Percentiles rank a stretch among this genome's conserved stretches.
Evolutionary conservation across 2,329 filamentous ascomycete genomes (phyloP).

Genomic region (Hypoxylon sp.): DNA sequence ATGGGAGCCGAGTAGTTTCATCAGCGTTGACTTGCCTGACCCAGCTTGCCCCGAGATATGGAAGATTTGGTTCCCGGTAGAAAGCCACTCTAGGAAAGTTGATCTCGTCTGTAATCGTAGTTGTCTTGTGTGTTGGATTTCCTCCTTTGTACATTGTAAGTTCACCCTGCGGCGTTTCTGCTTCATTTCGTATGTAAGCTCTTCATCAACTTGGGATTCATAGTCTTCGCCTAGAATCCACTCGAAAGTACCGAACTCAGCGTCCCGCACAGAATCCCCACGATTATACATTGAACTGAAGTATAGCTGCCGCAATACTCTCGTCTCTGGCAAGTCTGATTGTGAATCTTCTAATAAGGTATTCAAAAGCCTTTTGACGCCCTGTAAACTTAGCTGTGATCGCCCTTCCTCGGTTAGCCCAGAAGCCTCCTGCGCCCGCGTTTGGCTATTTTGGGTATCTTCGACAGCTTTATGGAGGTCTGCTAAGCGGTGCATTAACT

Average conservation of each 20-base stretch:
- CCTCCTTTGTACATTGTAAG: background rate
- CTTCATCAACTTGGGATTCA: background rate
- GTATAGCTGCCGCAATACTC: conserved; percentile 9
- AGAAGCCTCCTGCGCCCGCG: background rate
- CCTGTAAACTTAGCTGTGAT: background rate
- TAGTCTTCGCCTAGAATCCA: conserved; percentile 1
- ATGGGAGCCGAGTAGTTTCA: conserved; percentile 9
- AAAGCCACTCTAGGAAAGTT: conserved; percentile 9
- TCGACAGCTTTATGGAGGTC: background rate
- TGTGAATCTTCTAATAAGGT: background rate
- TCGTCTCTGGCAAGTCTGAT: background rate
- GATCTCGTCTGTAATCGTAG: conserved; percentile 1
- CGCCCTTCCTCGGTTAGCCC: background rate
- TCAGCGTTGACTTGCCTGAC: conserved; percentile 13
- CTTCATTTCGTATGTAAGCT: no score
- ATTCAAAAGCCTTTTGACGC: background rate
- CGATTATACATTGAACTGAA: conserved; percentile 8
- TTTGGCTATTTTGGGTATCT: background rate
- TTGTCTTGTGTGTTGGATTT: background rate
- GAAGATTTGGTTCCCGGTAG: background rate
- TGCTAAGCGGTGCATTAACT: background rate
- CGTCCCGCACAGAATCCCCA: background rate
- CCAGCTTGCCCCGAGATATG: conserved; percentile 10
- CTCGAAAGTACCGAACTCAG: background rate
- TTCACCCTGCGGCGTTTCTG: no score